These are phyloP conservation scores for Protomyces pachydermus DNA, from an alignment of 1,139 yeast genomes.

Conservation along the genomic window DNA sequence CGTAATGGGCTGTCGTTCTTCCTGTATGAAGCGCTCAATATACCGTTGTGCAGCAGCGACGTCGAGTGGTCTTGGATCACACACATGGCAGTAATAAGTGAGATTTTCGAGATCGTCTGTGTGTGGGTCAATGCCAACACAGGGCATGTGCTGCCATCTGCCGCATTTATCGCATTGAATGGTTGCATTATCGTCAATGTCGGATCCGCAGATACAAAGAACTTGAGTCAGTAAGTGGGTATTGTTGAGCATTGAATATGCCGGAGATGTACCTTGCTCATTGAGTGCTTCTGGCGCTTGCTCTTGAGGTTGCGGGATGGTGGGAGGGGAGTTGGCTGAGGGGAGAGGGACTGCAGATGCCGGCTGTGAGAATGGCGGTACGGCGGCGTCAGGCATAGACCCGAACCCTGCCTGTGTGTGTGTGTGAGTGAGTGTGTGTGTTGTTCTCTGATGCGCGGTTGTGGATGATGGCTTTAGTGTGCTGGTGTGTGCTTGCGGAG, in stretches of 20 bases:
- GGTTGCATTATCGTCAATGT: constrained; percentile 19
- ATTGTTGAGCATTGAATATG: neutral
- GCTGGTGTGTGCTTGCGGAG: neutral
- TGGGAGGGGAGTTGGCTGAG: neutral
- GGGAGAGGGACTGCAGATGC: neutral
- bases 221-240: neutral
- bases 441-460: too few species aligned
- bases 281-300: neutral
- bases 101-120: constrained; percentile 66
- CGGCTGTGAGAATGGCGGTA: neutral
- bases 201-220: constrained; percentile 23
- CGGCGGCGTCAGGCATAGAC: neutral
- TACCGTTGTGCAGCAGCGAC: constrained; percentile 46
- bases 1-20: constrained; percentile 31
- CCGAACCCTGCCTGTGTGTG: neutral
- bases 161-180: constrained; percentile 74
- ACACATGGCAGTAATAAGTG: constrained; percentile 66
- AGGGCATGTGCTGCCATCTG: constrained; percentile 95
- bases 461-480: neutral
- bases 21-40: constrained; percentile 34
- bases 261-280: neutral
- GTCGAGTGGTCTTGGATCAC: constrained; percentile 62
- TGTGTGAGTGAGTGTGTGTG: neutral
- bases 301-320: neutral
- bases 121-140: constrained; percentile 72